Percentiles rank a stretch among this genome's conserved stretches.
Evolutionary conservation across 495 filamentous ascomycete species (phyloP).

Genomic region (Penicillium goetzii): DNA sequence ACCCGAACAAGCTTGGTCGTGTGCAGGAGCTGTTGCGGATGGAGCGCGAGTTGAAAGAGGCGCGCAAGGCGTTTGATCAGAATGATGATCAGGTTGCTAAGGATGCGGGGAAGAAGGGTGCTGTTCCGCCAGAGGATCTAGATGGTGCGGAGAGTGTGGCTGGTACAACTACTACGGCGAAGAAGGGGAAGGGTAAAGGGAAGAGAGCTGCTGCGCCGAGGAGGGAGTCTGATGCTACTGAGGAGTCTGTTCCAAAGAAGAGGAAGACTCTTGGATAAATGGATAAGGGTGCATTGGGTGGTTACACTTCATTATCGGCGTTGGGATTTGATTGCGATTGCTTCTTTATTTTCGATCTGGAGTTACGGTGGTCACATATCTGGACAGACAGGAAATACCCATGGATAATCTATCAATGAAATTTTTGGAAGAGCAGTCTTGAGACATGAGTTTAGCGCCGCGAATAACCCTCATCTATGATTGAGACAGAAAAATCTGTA

Average conservation of each 20-base stretch:
- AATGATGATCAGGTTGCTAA: slow-evolving; percentile 55
- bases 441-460: not conserved
- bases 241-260: slow-evolving; percentile 49
- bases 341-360: slow-evolving; percentile 6
- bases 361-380: not conserved
- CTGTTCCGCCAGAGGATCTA: slow-evolving; percentile 15
- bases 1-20: slow-evolving; percentile 83
- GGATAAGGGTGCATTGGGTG: not conserved
- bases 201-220: slow-evolving; percentile 38
- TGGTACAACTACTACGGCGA: slow-evolving; percentile 25
- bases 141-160: slow-evolving; percentile 27
- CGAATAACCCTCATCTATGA: not conserved
- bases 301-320: slow-evolving; percentile 9
- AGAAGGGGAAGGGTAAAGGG: slow-evolving; percentile 49
- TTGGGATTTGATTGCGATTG: not conserved
- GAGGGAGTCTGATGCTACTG: slow-evolving; percentile 49
- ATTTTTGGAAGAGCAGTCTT: not conserved
- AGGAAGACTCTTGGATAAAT: slow-evolving; percentile 39
- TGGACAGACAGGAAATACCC: slow-evolving; percentile 13
- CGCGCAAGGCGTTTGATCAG: slow-evolving; percentile 70
- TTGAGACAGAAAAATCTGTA: no score
- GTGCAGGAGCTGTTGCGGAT: slow-evolving; percentile 84
- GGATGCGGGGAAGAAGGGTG: slow-evolving; percentile 46
- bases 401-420: slow-evolving; percentile 9
- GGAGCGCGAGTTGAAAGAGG: slow-evolving; percentile 76